Evolutionary conservation across 306 rosid genomes (phyloP).

Genomic region (Urtica urens): DNA sequence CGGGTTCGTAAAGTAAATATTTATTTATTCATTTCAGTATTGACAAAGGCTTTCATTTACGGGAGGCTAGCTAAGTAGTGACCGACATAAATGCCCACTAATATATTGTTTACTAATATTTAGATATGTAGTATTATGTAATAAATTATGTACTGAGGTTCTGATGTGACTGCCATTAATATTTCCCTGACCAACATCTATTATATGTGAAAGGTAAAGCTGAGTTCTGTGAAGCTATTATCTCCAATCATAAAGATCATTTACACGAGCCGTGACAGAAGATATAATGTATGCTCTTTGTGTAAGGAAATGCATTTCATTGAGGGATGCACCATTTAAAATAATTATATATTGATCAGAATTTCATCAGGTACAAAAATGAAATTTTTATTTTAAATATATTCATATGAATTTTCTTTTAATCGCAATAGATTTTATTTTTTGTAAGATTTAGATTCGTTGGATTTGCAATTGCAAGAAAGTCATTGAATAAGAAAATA

Average conservation of each 20-base stretch:
- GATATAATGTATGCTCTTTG: no score
- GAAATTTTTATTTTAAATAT: no score
- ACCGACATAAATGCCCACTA: conserved; percentile 16
- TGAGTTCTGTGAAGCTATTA: neutral
- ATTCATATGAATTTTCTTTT: no score
- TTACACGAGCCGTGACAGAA: no score
- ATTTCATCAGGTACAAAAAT: no score
- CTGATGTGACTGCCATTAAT: conserved; percentile 57
- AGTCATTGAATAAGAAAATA: no score
- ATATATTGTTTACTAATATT: neutral
- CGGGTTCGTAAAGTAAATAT: conserved; percentile 9
- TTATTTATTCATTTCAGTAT: conserved; percentile 22
- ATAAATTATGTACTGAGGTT: conserved; percentile 31
- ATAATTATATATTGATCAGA: no score
- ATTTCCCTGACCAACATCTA: neutral
- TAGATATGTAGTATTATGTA: conserved; percentile 11
- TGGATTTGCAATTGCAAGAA: no score
- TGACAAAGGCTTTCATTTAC: conserved; percentile 33
- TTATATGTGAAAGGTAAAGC: neutral
- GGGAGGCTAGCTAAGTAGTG: conserved; percentile 29
- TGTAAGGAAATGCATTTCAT: no score
- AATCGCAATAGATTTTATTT: no score
- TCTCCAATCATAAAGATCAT: neutral
- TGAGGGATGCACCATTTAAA: no score
- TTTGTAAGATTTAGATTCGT: no score